Percentiles rank a stretch among this genome's conserved stretches.
Evolutionary conservation across 1,284 basidiomycete genomes (phyloP).

Genomic region (Austroboletus rostrupii): DNA sequence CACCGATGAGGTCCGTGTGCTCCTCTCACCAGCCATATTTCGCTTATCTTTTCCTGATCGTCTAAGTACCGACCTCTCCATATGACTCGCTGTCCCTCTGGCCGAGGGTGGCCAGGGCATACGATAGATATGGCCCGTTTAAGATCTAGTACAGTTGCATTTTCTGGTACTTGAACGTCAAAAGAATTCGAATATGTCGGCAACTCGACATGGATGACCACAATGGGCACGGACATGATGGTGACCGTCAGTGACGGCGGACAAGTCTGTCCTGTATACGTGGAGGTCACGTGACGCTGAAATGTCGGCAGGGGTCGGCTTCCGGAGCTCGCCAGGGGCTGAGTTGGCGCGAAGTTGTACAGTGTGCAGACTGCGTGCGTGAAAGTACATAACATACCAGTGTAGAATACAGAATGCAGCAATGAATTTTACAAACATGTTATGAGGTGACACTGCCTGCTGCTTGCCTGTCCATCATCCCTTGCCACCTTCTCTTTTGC

Average conservation of each 20-base stretch:
- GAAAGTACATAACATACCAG: too few species aligned
- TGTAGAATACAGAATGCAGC: too few species aligned
- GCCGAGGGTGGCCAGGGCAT: constrained; percentile 63
- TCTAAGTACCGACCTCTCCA: constrained; percentile 66
- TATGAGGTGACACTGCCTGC: too few species aligned
- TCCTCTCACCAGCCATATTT: constrained; percentile 63
- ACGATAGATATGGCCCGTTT: constrained; percentile 59
- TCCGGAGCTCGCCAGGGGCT: too few species aligned
- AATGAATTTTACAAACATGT: too few species aligned
- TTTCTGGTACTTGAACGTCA: constrained; percentile 45
- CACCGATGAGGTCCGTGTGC: constrained; percentile 5
- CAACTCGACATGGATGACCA: constrained; percentile 64
- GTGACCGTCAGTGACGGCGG: constrained; percentile 1
- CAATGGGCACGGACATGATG: constrained; percentile 38
- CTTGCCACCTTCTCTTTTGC: too few species aligned
- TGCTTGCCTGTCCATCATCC: too few species aligned
- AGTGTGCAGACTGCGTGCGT: too few species aligned
- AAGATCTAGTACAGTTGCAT: constrained; percentile 55
- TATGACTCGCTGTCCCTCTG: constrained; percentile 69
- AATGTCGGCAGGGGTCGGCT: too few species aligned
- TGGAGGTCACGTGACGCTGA: constrained; percentile 33
- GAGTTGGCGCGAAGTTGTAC: too few species aligned
- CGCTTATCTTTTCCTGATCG: constrained; percentile 61
- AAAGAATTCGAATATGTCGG: constrained; percentile 71
- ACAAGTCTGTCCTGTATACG: constrained; percentile 17